Base-by-base conservation (phyloP, 1,284 basidiomycete species). In the Austroboletus novae-zelandiae region DNA sequence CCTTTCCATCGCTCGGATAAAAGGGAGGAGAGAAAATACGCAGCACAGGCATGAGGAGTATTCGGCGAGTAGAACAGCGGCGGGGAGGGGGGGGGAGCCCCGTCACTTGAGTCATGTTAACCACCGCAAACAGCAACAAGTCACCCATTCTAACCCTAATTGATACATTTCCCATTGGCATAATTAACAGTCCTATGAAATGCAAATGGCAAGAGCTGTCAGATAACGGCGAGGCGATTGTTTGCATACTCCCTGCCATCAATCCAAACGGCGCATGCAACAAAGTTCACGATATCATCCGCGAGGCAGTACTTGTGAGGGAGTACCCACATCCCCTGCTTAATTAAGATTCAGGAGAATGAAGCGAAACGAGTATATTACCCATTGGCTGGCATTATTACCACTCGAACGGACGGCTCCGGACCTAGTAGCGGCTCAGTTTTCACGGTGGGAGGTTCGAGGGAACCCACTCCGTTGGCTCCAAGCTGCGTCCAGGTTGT, bases 101-200 rank as follows among this genome's bases (percentile, higher is more conserved):
- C 55, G 53, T 31, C 30, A 31, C 11, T 48, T 54, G 36, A 48
- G 45, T 40, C 58, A 57, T 56, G 54, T 60, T 34, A 51, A 55
- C 60, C 67, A 69, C 62, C 49, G 59, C 50, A 52, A 52, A 54
- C 54, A 45, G 48, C 40, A 43, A 46, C 54, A 42, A 15, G 13
- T 52, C 55, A 60, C 66, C 50, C 43, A 56, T 67, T 67, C 66
- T 47, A 64, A 63, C 60, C 56, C 62, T 58, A 57, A 57, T 68
- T 54, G 56, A 66, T 54, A 60, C 51, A 61, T 54, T 51, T 52
- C 48, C 27, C 27, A 29, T 9, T 48, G 48, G 52, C 50, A 45
- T 47, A 65, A 71, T 67, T 70, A 61, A 67, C 54, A 53, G 42
- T 48, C 65, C 52, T 29, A 68, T 62, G 63, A 62, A 58, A 66